Conservation (phyloP, 1,139 yeast genomes). For the Groenewaldozyma auringiensis region DNA sequence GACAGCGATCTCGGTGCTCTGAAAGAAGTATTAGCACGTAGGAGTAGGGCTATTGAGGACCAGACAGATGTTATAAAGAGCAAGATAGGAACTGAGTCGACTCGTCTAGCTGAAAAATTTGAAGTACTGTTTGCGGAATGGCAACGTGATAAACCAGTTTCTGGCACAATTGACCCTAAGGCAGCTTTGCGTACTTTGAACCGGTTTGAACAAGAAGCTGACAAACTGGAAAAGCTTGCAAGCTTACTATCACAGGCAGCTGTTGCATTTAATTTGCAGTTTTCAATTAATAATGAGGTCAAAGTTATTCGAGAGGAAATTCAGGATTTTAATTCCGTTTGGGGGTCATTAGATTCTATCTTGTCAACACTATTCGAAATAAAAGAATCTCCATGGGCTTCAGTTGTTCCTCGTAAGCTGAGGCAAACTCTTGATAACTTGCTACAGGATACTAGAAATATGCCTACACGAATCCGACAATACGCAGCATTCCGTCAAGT, state of each 20-base stretch:
- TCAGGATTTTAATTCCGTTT: conserved; percentile 50
- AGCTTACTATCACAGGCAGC: conserved; percentile 39
- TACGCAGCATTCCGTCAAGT: conserved; percentile 63
- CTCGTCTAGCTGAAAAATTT: conserved; percentile 35
- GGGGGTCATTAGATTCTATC: conserved; percentile 55
- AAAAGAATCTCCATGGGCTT: conserved; percentile 44
- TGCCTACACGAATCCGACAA: conserved; percentile 57
- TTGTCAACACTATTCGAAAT: conserved; percentile 46
- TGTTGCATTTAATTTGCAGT: conserved; percentile 36
- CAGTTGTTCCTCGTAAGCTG: conserved; percentile 42
- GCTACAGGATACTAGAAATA: conserved; percentile 39
- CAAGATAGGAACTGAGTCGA: conserved; percentile 39
- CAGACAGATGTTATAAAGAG: conserved; percentile 39
- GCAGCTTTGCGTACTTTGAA: conserved; percentile 44
- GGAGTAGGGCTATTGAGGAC: conserved; percentile 36
- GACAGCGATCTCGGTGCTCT: conserved; percentile 45
- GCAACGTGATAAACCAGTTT: conserved; percentile 44
- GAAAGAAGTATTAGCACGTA: conserved; percentile 36
- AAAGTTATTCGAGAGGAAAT: conserved; percentile 43
- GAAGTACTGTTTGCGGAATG: conserved; percentile 36
- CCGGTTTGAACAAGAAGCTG: conserved; percentile 36
- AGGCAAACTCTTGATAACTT: conserved; percentile 48
- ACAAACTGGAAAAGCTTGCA: conserved; percentile 21
- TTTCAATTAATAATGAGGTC: conserved; percentile 30
- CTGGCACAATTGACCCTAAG: conserved; percentile 40